A percentile compares a stretch with the other conserved stretches of the same genome.
Evolutionary conservation across 139 green algal species (phyloP).

Genomic region (Picochlorum sp.): DNA sequence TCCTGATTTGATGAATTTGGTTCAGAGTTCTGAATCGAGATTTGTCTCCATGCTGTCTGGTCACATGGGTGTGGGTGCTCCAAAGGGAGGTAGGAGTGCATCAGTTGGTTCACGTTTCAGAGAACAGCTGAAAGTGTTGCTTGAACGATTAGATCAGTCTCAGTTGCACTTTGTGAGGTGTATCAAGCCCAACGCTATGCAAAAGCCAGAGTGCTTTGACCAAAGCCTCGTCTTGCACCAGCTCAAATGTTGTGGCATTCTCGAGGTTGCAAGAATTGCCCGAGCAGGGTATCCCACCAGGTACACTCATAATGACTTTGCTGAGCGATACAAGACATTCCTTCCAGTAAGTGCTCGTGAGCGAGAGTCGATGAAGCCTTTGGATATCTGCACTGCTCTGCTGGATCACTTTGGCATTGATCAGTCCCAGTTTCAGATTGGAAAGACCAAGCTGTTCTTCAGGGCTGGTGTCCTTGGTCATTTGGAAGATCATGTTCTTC

Average conservation of each 20-base stretch:
- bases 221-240: constrained; percentile 73
- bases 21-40: constrained; percentile 31
- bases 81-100: constrained; percentile 10
- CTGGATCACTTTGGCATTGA: constrained; percentile 57
- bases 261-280: constrained; percentile 88
- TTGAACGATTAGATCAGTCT: constrained; percentile 51
- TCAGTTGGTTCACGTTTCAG: constrained; percentile 62
- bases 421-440: constrained; percentile 48
- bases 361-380: background rate
- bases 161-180: constrained; percentile 87
- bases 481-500: constrained; percentile 36
- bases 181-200: constrained; percentile 87
- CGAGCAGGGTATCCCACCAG: constrained; percentile 86
- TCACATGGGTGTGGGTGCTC: constrained; percentile 35
- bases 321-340: constrained; percentile 71
- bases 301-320: constrained; percentile 71
- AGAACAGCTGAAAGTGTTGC: constrained; percentile 66
- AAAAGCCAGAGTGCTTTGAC: constrained; percentile 60
- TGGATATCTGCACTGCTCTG: constrained; percentile 43
- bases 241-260: constrained; percentile 90
- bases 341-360: constrained; percentile 21
- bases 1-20: constrained; percentile 70
- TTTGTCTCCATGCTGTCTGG: constrained; percentile 57
- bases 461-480: constrained; percentile 63
- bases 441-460: constrained; percentile 81